Percentiles rank a stretch among this genome's conserved stretches.
Evolutionary conservation across 768 basidiomycete genomes (phyloP).

Genomic region (Termitomyces sp.): DNA sequence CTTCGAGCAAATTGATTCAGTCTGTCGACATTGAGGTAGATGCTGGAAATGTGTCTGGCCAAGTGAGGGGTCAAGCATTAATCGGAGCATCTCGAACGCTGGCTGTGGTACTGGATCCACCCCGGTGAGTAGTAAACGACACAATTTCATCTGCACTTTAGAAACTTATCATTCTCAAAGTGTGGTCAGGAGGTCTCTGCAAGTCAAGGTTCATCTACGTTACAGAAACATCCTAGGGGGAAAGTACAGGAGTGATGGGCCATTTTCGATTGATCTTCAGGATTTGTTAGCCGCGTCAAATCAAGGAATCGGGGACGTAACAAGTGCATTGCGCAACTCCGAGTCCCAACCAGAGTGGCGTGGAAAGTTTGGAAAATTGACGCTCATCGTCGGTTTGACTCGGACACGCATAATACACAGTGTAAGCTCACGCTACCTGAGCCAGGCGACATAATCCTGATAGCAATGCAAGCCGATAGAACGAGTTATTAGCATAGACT

Average conservation of each 20-base stretch:
- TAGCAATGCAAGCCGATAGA: background rate
- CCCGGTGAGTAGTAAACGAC: conserved; percentile 4
- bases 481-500: background rate
- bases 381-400: background rate
- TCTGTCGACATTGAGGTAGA: conserved; percentile 14
- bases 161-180: background rate
- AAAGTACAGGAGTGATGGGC: conserved; percentile 7
- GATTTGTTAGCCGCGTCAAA: background rate
- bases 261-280: background rate
- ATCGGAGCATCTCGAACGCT: background rate
- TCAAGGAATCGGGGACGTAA: background rate
- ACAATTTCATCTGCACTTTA: background rate
- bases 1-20: conserved; percentile 14
- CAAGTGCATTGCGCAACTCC: background rate
- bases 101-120: conserved; percentile 5
- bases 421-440: background rate
- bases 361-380: conserved; percentile 4
- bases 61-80: background rate
- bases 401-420: background rate
- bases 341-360: conserved; percentile 10
- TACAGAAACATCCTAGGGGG: conserved; percentile 7
- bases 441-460: background rate
- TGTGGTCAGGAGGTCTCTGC: background rate
- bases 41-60: conserved; percentile 2
- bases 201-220: conserved; percentile 9